A percentile compares a stretch with the other conserved stretches of the same genome.
Evolutionary conservation across 306 rosid species (phyloP).

Genomic region (Ormosia emarginata): DNA sequence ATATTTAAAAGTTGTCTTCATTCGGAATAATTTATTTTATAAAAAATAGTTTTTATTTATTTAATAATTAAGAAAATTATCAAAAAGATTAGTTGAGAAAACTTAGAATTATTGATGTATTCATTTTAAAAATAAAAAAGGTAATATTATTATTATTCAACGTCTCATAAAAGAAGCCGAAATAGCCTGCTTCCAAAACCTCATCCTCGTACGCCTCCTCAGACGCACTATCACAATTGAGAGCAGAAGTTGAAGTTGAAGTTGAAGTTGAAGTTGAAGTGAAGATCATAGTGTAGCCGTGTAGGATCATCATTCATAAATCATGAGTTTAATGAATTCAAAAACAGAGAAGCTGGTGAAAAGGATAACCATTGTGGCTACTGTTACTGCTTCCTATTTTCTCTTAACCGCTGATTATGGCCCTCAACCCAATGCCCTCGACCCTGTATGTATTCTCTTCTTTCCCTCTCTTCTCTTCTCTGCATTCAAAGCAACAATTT

Average conservation of each 20-base stretch:
- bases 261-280: not conserved
- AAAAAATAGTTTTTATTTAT: too few relatives aligned
- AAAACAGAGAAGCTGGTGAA: conserved; percentile 62
- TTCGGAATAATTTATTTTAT: too few relatives aligned
- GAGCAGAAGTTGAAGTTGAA: not conserved
- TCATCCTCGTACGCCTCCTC: not conserved
- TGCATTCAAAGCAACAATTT: not conserved
- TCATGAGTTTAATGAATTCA: conserved; percentile 46
- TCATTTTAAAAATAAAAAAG: too few relatives aligned
- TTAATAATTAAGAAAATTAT: too few relatives aligned
- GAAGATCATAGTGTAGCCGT: not conserved
- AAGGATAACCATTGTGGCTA: conserved; percentile 68
- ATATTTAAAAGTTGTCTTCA: too few relatives aligned
- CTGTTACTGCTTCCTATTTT: conserved; percentile 79
- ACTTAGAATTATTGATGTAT: too few relatives aligned
- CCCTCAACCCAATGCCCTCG: conserved; percentile 74
- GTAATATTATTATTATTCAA: too few relatives aligned
- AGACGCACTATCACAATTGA: not conserved
- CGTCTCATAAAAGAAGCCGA: too few relatives aligned
- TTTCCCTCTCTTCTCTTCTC: not conserved
- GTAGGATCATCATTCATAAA: not conserved
- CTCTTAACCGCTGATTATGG: conserved; percentile 92
- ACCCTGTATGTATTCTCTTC: conserved; percentile 54
- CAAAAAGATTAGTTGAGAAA: too few relatives aligned
- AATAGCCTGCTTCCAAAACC: not conserved